Conservation (phyloP, 176 grass and related monocot genomes). For the Oryza officinalis region DNA sequence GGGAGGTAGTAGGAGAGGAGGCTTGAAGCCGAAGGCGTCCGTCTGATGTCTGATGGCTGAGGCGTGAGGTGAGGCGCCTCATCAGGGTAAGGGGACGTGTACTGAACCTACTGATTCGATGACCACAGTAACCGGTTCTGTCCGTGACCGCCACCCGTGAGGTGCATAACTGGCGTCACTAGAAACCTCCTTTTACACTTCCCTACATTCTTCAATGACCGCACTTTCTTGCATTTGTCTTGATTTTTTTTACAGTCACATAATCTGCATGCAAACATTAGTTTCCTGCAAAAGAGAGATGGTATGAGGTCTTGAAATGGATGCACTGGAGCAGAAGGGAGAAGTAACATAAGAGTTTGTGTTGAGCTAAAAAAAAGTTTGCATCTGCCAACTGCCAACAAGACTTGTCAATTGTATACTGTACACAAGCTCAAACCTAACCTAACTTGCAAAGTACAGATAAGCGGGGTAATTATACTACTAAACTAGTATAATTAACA, state of each 20-base stretch:
- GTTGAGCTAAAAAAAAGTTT: not conserved
- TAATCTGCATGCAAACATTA: not conserved
- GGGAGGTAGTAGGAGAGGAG: not conserved
- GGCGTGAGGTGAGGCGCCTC: not conserved
- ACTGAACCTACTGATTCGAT: conserved; percentile 25
- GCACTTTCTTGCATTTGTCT: not conserved
- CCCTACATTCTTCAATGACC: not conserved
- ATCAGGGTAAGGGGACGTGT: not conserved
- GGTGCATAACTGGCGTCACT: conserved; percentile 34
- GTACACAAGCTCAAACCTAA: not conserved
- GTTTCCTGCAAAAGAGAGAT: not conserved
- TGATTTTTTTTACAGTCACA: not conserved
- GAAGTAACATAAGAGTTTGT: not conserved
- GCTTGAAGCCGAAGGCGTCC: conserved; percentile 43
- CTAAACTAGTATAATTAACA: conserved; percentile 30
- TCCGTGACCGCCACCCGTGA: conserved; percentile 62
- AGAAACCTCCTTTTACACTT: not conserved
- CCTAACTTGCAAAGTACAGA: conserved; percentile 20
- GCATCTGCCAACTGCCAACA: conserved; percentile 10
- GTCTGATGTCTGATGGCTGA: not conserved
- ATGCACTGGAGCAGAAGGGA: not conserved
- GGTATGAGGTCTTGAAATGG: not conserved
- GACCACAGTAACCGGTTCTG: conserved; percentile 25
- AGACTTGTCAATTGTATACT: not conserved
- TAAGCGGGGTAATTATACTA: conserved; percentile 13